A percentile compares a stretch with the other conserved stretches of the same genome.
phyloP scores from a whole-genome alignment of 129 eudicot genomes.

The Calendula officinalis region DNA sequence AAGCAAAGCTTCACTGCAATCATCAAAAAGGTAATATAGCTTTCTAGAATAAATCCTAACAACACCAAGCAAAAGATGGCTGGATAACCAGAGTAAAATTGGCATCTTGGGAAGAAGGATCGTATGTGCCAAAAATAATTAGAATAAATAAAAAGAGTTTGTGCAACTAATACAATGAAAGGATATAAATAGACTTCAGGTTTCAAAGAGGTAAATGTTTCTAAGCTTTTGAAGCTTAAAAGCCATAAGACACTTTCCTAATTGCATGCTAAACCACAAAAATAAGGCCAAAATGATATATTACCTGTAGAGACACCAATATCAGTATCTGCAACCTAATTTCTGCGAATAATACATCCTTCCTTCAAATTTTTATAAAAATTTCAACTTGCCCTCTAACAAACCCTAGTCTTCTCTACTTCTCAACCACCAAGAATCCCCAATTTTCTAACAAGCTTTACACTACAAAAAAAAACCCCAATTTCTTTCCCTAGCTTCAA shows the following conservation, averaged over 20 bases:
- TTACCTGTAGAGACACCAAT: conserved; percentile 89
- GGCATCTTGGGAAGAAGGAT: conserved; percentile 92
- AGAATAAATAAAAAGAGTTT: conserved; percentile 1
- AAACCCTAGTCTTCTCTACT: conserved; percentile 29
- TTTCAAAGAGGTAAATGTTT: no score
- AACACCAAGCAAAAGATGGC: conserved; percentile 98
- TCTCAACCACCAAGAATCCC: no score
- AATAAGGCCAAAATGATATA: conserved; percentile 13
- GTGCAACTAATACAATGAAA: not conserved
- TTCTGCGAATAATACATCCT: conserved; percentile 88
- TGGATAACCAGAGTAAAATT: conserved; percentile 88
- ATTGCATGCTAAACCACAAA: conserved; percentile 6
- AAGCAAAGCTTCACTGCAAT: conserved; percentile 95
- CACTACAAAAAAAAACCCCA: not conserved
- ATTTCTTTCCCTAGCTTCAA: conserved; percentile 30
- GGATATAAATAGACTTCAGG: not conserved
- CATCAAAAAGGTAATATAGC: conserved; percentile 90
- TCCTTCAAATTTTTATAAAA: conserved; percentile 34
- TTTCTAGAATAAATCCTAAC: conserved; percentile 91
- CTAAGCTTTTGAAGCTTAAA: not conserved
- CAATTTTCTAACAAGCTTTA: conserved; percentile 12
- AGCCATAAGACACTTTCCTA: conserved; percentile 14
- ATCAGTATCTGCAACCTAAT: conserved; percentile 96
- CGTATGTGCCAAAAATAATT: conserved; percentile 55
- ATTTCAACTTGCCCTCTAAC: not conserved